phyloP scores from a whole-genome alignment of 2,329 filamentous ascomycete genomes.

The Ophiocordyceps camponoti-leonardi region DNA sequence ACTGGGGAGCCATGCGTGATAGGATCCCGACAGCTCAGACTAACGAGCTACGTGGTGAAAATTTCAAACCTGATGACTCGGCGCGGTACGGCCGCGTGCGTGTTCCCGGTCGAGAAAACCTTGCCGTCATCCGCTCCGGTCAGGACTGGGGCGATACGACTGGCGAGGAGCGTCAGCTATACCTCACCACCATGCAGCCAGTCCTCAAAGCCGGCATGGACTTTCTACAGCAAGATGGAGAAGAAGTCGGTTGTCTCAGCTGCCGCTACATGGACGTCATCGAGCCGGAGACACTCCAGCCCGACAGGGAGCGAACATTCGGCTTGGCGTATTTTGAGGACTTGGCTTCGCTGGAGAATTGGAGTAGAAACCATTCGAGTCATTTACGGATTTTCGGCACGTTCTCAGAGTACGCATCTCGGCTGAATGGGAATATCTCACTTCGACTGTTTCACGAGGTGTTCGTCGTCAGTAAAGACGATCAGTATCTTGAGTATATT shows the following conservation, averaged over 20 bases:
- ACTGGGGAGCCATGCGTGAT: constrained; percentile 29
- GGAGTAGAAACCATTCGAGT: neutral
- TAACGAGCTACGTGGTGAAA: constrained; percentile 13
- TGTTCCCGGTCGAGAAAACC: constrained; percentile 19
- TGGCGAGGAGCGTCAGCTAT: constrained; percentile 22
- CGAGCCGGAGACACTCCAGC: constrained; percentile 7
- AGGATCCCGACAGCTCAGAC: constrained; percentile 20
- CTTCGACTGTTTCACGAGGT: constrained; percentile 21
- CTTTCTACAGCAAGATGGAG: constrained; percentile 23
- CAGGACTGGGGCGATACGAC: constrained; percentile 25
- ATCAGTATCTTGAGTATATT: constrained; percentile 25
- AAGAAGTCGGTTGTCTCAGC: constrained; percentile 23
- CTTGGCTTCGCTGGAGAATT: constrained; percentile 18
- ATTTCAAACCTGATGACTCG: neutral
- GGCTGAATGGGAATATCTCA: constrained; percentile 15
- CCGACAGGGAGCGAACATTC: constrained; percentile 18
- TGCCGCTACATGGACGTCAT: constrained; percentile 25
- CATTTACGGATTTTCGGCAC: neutral
- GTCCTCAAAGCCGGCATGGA: constrained; percentile 24
- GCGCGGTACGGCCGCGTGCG: constrained; percentile 6
- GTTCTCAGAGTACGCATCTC: constrained; percentile 16
- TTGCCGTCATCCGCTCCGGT: constrained; percentile 25
- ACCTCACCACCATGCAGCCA: constrained; percentile 26
- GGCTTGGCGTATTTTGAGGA: constrained; percentile 24
- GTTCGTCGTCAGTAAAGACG: constrained; percentile 17